phyloP scores from a whole-genome alignment of 495 filamentous ascomycete species.

The Aspergillus carlsbadensis region DNA sequence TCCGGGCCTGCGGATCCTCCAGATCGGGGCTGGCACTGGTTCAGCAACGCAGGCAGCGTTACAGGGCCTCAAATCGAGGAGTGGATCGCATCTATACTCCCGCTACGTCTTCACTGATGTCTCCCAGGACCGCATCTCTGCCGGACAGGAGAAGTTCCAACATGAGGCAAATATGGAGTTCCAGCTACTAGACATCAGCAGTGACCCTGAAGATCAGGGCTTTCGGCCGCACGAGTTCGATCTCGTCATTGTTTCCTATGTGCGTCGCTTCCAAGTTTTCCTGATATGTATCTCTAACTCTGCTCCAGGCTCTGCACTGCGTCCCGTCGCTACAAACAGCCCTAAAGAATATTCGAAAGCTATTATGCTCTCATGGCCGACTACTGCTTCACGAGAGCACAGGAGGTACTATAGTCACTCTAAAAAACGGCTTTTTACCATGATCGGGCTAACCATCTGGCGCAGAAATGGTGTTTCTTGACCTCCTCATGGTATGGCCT shows the following conservation, averaged over 20 bases:
- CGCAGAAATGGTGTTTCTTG: no score
- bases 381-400: no score
- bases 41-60: conserved; percentile 26
- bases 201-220: conserved; percentile 48
- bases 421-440: no score
- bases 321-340: conserved; percentile 28
- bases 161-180: conserved; percentile 41
- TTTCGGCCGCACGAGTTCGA: conserved; percentile 48
- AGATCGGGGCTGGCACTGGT: conserved; percentile 49
- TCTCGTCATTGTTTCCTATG: conserved; percentile 49
- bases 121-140: conserved; percentile 49
- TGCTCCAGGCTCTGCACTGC: conserved; percentile 42
- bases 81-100: conserved; percentile 10
- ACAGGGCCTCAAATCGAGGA: conserved; percentile 22
- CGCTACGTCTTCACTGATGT: conserved; percentile 42
- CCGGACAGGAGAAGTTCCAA: conserved; percentile 44
- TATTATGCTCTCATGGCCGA: no score
- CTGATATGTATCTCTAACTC: no score
- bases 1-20: conserved; percentile 40
- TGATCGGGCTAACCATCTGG: no score
- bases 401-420: no score
- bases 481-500: no score
- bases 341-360: no score
- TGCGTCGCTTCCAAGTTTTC: conserved; percentile 44
- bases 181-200: conserved; percentile 45